phyloP scores from a whole-genome alignment of 2,329 filamentous ascomycete genomes.

The Xylaria sp. region DNA sequence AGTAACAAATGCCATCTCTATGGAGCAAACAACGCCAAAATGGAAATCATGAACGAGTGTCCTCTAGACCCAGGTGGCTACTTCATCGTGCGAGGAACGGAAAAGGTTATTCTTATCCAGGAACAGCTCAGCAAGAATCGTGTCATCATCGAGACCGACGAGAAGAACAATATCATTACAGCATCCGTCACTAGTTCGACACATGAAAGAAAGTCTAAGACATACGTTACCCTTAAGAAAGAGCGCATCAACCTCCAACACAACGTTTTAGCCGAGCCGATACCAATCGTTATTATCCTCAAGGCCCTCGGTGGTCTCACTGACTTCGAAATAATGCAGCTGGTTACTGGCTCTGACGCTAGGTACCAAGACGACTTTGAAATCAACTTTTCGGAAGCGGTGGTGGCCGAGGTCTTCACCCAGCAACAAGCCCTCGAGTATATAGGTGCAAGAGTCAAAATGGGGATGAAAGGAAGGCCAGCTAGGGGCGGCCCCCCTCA shows the following conservation, averaged over 20 bases:
- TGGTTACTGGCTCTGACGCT: conserved; percentile 88
- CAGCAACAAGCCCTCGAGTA: conserved; percentile 97
- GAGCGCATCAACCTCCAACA: conserved; percentile 89
- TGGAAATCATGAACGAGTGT: conserved; percentile 95
- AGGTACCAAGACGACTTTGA: conserved; percentile 94
- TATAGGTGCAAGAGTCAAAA: conserved; percentile 87
- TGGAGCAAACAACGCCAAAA: conserved; percentile 84
- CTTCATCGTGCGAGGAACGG: conserved; percentile 96
- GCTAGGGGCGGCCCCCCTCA: conserved; percentile 62
- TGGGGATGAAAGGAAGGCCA: conserved; percentile 74
- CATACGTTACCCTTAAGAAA: conserved; percentile 94
- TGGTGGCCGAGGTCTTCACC: conserved; percentile 85
- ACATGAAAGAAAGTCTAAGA: conserved; percentile 97
- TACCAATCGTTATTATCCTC: conserved; percentile 93
- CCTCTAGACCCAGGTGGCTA: conserved; percentile 96
- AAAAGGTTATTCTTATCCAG: conserved; percentile 98
- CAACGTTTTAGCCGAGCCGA: conserved; percentile 90
- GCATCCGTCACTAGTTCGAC: conserved; percentile 98
- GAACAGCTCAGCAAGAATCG: conserved; percentile 99
- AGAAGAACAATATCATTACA: conserved; percentile 92
- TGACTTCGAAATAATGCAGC: conserved; percentile 92
- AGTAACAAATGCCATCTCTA: conserved; percentile 92
- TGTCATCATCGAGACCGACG: conserved; percentile 93
- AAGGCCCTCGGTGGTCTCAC: conserved; percentile 94
- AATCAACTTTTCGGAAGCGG: conserved; percentile 93